Evolutionary conservation across 2,329 filamentous ascomycete genomes (phyloP).

Genomic region (Beauveria medogensis): DNA sequence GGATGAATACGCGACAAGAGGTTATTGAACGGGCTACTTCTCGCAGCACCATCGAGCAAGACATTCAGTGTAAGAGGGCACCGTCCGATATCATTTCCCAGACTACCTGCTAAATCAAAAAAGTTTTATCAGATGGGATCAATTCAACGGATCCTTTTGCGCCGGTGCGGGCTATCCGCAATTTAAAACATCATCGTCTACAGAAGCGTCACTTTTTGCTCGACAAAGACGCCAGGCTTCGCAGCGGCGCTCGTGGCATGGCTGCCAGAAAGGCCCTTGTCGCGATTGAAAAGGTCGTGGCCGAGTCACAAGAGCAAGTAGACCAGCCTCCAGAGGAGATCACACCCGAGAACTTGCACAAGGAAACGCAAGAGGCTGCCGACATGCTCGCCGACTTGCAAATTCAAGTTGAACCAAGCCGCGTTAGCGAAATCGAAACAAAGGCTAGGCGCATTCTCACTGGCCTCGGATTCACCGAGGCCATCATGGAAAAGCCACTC

Average conservation of each 20-base stretch:
- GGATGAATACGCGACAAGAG: constrained; percentile 51
- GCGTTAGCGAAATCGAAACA: constrained; percentile 54
- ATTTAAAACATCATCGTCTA: constrained; percentile 53
- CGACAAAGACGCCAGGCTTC: constrained; percentile 63
- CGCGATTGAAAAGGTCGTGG: constrained; percentile 58
- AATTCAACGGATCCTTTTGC: constrained; percentile 48
- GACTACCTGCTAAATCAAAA: not conserved
- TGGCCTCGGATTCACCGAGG: constrained; percentile 64
- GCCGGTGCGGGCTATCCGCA: constrained; percentile 52
- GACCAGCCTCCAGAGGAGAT: constrained; percentile 50
- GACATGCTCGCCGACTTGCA: constrained; percentile 65
- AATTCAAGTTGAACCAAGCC: constrained; percentile 57
- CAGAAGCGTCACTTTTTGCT: constrained; percentile 57
- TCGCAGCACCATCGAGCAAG: constrained; percentile 48
- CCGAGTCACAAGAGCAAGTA: constrained; percentile 43
- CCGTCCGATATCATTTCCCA: not conserved
- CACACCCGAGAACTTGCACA: constrained; percentile 45
- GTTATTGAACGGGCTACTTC: constrained; percentile 56
- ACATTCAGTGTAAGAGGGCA: constrained; percentile 46
- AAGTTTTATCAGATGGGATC: constrained; percentile 51
- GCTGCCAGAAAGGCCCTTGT: constrained; percentile 68
- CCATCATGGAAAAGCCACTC: constrained; percentile 50
- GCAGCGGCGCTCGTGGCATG: constrained; percentile 67
- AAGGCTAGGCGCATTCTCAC: constrained; percentile 58
- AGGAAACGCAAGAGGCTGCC: constrained; percentile 60